Percentiles rank a stretch among this genome's conserved stretches.
phyloP scores from a whole-genome alignment of 2,329 filamentous ascomycete genomes.

The Ophiostoma fasciatum region DNA sequence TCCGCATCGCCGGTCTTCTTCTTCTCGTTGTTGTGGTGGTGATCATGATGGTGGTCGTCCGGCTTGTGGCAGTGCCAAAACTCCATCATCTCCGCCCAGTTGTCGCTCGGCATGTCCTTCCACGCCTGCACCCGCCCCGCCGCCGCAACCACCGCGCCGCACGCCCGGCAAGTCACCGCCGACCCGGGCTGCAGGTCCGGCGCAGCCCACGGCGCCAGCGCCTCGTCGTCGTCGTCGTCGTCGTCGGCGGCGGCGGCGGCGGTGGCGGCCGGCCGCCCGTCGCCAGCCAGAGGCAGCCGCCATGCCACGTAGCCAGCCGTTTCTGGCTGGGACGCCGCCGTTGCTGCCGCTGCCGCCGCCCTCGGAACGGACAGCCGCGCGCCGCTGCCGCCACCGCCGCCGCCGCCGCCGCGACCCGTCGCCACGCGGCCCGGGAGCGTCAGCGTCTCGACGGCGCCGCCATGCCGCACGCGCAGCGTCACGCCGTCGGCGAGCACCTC shows the following conservation, averaged over 20 bases:
- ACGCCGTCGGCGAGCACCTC: conserved; percentile 29
- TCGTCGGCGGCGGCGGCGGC: background rate
- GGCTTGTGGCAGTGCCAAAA: conserved; percentile 99
- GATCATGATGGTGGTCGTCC: conserved; percentile 18
- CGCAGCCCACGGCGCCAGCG: conserved; percentile 39
- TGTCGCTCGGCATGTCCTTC: conserved; percentile 91
- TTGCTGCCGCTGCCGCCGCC: conserved; percentile 22
- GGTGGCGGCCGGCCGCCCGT: background rate
- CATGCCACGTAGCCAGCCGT: conserved; percentile 23
- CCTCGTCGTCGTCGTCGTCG: conserved; percentile 7
- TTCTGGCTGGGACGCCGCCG: conserved; percentile 9
- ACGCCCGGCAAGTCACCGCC: conserved; percentile 28
- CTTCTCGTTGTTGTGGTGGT: conserved; percentile 2
- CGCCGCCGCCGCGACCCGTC: no score
- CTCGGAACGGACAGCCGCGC: conserved; percentile 15
- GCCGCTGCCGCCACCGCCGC: conserved; percentile 11
- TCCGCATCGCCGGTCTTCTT: conserved; percentile 25
- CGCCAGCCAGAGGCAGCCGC: conserved; percentile 30
- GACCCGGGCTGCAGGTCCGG: conserved; percentile 25
- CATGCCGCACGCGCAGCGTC: conserved; percentile 33
- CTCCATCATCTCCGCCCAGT: conserved; percentile 99
- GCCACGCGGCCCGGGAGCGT: conserved; percentile 29
- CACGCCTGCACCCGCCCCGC: conserved; percentile 37
- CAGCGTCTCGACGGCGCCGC: conserved; percentile 20
- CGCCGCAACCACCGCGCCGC: conserved; percentile 23